Percentiles rank a stretch among this genome's conserved stretches.
phyloP scores from a whole-genome alignment of 2,329 filamentous ascomycete genomes.

The Alternaria sp. region DNA sequence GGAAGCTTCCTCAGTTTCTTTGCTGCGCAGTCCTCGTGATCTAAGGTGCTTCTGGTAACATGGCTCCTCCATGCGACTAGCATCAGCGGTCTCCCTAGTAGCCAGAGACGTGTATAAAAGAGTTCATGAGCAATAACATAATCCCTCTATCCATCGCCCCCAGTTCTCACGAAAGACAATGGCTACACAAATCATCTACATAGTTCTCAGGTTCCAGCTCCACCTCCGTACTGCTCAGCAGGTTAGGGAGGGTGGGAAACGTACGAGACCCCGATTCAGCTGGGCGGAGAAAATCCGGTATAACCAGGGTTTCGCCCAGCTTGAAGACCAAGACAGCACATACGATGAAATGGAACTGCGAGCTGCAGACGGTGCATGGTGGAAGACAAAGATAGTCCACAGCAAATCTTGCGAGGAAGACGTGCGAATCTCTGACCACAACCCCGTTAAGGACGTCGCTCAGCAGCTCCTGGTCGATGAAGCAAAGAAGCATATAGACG shows the following conservation, averaged over 20 bases:
- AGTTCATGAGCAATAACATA: neutral
- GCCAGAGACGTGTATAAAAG: neutral
- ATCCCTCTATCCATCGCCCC: neutral
- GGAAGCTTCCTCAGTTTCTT: conserved; percentile 93
- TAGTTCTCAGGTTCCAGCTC: neutral
- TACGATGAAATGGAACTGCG: neutral
- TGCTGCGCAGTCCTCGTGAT: conserved; percentile 53
- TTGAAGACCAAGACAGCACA: neutral
- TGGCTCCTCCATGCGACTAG: neutral
- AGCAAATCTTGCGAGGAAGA: neutral
- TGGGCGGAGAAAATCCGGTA: neutral
- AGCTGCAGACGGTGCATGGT: neutral
- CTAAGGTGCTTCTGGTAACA: neutral
- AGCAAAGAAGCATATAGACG: neutral
- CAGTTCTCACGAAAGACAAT: neutral
- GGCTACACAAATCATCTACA: neutral
- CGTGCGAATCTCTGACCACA: neutral
- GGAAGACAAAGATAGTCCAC: neutral
- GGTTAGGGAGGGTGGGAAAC: neutral
- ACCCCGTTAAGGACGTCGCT: neutral
- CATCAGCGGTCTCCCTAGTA: neutral
- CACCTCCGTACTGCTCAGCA: neutral
- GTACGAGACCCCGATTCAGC: neutral
- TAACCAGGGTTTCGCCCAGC: neutral
- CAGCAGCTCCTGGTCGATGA: neutral